phyloP scores from a whole-genome alignment of 805 yeast genomes.

The Ogataea pignaliae region DNA sequence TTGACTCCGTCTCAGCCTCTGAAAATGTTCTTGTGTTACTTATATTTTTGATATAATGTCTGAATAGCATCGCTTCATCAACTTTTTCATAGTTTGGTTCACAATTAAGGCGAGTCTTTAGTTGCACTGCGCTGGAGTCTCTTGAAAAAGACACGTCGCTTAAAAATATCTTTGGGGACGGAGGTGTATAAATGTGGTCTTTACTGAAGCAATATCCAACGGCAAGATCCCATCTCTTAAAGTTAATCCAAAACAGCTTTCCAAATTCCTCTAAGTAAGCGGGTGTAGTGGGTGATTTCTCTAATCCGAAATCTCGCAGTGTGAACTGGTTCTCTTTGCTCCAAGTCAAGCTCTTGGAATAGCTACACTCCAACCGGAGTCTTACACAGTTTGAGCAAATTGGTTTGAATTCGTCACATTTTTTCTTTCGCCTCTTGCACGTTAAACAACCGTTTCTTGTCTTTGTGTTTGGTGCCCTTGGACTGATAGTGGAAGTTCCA shows the following conservation, averaged over 20 bases:
- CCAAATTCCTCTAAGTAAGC: background rate
- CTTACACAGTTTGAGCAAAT: slow-evolving; percentile 18
- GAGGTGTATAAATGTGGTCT: background rate
- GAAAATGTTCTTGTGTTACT: slow-evolving; percentile 23
- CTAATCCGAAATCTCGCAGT: background rate
- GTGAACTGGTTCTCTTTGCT: slow-evolving; percentile 11
- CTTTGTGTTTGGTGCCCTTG: slow-evolving; percentile 5
- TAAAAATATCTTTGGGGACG: background rate
- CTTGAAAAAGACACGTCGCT: background rate
- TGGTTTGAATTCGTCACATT: slow-evolving; percentile 30
- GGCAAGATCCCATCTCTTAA: slow-evolving; percentile 12
- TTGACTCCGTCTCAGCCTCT: slow-evolving; percentile 6
- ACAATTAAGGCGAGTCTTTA: background rate
- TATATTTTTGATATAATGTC: slow-evolving; percentile 18
- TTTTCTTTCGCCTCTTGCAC: slow-evolving; percentile 39
- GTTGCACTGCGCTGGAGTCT: background rate
- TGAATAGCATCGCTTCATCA: slow-evolving; percentile 15
- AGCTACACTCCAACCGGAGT: slow-evolving; percentile 16
- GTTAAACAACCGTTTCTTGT: slow-evolving; percentile 36
- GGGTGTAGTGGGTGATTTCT: background rate
- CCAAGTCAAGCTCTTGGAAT: slow-evolving; percentile 18
- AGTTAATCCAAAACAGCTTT: slow-evolving; percentile 7
- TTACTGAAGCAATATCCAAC: slow-evolving; percentile 6
- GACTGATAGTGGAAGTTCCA: background rate
- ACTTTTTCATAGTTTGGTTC: background rate